These are phyloP conservation scores for Cylindrotheca fusiformis DNA, from an alignment of 108 stramenopile genomes.

Conservation along the genomic window DNA sequence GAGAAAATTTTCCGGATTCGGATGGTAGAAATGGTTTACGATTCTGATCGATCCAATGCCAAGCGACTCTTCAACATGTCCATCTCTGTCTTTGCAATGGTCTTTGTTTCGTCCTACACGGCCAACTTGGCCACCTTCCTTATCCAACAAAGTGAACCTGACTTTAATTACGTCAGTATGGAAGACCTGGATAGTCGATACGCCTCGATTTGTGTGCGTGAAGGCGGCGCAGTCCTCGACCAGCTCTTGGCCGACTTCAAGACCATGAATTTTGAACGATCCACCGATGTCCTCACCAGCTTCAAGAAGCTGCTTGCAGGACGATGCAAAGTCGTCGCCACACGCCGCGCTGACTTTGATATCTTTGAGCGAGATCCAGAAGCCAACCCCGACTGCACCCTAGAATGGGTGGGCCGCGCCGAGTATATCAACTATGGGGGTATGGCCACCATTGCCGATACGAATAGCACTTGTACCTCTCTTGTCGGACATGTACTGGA, in stretches of 20 bases:
- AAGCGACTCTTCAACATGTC: constrained; percentile 15
- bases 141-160: constrained; percentile 12
- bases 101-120: constrained; percentile 32
- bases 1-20: not conserved
- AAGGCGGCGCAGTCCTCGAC: not conserved
- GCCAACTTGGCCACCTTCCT: constrained; percentile 42
- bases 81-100: constrained; percentile 30
- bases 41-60: constrained; percentile 14
- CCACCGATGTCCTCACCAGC: not conserved
- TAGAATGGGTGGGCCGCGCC: constrained; percentile 25
- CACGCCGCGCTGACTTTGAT: constrained; percentile 11
- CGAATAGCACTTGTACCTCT: constrained; percentile 38
- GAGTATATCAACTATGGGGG: constrained; percentile 11
- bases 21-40: constrained; percentile 6
- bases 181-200: constrained; percentile 10
- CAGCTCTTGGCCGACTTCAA: constrained; percentile 16
- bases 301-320: constrained; percentile 16
- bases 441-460: constrained; percentile 28
- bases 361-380: constrained; percentile 5
- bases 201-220: constrained; percentile 20
- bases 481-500: constrained; percentile 28
- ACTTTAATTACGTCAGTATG: constrained; percentile 16
- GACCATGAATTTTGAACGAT: constrained; percentile 9
- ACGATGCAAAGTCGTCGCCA: constrained; percentile 23
- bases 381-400: constrained; percentile 30